These are phyloP conservation scores for Eucalyptus melliodora DNA, from an alignment of 345 rosid species.

Conservation along the genomic window DNA sequence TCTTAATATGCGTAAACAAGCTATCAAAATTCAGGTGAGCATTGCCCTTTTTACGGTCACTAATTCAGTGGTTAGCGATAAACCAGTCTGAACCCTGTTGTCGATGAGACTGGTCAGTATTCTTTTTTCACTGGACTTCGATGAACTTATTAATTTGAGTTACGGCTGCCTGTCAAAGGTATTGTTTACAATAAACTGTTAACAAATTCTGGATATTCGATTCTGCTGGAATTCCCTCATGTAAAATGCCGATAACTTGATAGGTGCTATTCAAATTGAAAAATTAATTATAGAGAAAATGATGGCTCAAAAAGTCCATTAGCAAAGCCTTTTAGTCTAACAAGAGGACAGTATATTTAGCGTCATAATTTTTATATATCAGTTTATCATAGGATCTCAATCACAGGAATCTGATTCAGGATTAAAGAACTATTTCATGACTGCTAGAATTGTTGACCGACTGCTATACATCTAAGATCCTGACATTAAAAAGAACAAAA, in stretches of 20 bases:
- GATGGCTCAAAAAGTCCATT: neutral
- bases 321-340: neutral
- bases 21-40: conserved; percentile 74
- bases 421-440: neutral
- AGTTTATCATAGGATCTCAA: neutral
- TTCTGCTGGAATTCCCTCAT: neutral
- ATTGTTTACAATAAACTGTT: neutral
- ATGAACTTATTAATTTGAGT: neutral
- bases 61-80: neutral
- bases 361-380: neutral
- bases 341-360: neutral
- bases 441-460: neutral
- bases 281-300: neutral
- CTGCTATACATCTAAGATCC: neutral
- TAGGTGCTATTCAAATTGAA: neutral
- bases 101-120: neutral
- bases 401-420: neutral
- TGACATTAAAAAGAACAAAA: neutral
- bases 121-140: neutral
- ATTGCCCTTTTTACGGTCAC: neutral
- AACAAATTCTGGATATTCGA: neutral
- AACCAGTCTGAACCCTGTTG: neutral
- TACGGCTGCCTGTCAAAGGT: neutral
- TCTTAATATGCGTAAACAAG: conserved; percentile 64
- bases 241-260: neutral